Evolutionary conservation across 1,284 basidiomycete genomes (phyloP), one percentile per base, ranked within the genome.

Genomic region (Ustilago hordei): DNA sequence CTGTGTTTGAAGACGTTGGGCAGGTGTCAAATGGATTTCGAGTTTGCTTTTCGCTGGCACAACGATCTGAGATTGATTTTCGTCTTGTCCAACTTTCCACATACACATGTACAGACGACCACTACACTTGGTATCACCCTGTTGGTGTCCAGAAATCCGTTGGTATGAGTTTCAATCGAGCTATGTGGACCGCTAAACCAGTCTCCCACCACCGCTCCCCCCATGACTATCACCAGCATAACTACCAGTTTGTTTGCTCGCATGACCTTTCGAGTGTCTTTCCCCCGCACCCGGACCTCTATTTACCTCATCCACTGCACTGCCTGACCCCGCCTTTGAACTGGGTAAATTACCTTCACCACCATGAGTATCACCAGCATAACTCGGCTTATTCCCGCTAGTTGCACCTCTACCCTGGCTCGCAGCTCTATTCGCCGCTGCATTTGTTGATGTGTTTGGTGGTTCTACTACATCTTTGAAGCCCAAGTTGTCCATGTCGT

Each of bases 401-500:
- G 34, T n/a, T 4, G 70, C 64, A 6, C 4, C 15, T 7, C 65
- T 39, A 13, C 54, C 54, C 15, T 73, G 70, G 2, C 45, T 53
- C 0, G 43, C 48, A 13, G 34, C 19, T 6, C 70, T 50, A 23
- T 72, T 48, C 6, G 45, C 54, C 6, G 64, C 70, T 0, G 64
- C 69, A 19, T 64, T 72, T 2, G 38, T 38, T 3, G 69, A 60
- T 2, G 45, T 19, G 1, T 34, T 23, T 4, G 64, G 36, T 0
- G 60, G 59, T 4, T 64, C 50, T 11, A 43, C 38, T 8, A 80
- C 54, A 31, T 80, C 81, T 9, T 59, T 70, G 60, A 84, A 85
- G 1, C 84, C 84, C 2, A 85, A 63, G 32, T 85, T 83, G 34
- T 69, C 61, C 69, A 85, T 81, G 39, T 81, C 59, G 64, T 85